A percentile compares a stretch with the other conserved stretches of the same genome.
Conservation (phyloP, 768 basidiomycete genomes). For the Mycena chlorophos region DNA sequence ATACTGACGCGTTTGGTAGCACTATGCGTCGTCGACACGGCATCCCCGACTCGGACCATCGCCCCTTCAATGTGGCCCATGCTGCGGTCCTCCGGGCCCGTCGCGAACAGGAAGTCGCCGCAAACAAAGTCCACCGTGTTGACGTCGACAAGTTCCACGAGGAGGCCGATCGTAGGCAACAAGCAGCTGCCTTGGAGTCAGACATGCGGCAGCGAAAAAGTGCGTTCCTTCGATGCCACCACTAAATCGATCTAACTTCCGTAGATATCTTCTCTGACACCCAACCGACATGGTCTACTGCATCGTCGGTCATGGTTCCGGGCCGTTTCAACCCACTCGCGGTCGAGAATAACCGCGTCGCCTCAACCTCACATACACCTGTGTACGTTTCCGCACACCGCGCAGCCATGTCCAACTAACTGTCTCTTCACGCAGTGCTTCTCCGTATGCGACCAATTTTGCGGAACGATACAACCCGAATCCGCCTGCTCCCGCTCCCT, state of each 20-base stretch:
- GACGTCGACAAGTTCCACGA: conserved; percentile 24
- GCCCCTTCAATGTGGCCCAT: conserved; percentile 88
- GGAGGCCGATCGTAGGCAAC: conserved; percentile 35
- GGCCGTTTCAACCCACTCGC: conserved; percentile 26
- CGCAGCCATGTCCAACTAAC: neutral
- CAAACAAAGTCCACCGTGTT: conserved; percentile 34
- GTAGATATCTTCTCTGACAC: conserved; percentile 25
- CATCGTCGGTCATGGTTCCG: conserved; percentile 18
- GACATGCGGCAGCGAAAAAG: conserved; percentile 47
- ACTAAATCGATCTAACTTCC: conserved; percentile 29
- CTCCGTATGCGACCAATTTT: conserved; percentile 30
- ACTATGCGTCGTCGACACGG: conserved; percentile 75
- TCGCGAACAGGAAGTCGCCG: conserved; percentile 51
- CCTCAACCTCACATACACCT: conserved; percentile 16
- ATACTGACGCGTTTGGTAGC: conserved; percentile 35
- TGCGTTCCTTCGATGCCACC: conserved; percentile 31
- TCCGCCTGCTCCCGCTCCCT: conserved; percentile 21
- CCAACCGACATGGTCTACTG: conserved; percentile 22
- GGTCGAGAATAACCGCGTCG: conserved; percentile 16
- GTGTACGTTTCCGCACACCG: conserved; percentile 11
- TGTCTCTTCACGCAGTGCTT: conserved; percentile 7
- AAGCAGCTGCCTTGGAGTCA: conserved; percentile 39
- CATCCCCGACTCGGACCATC: conserved; percentile 79
- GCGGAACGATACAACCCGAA: conserved; percentile 41
- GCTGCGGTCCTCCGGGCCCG: conserved; percentile 62